Evolutionary conservation across 441 rosid species (phyloP).

Genomic region (Erysimum cheiri): DNA sequence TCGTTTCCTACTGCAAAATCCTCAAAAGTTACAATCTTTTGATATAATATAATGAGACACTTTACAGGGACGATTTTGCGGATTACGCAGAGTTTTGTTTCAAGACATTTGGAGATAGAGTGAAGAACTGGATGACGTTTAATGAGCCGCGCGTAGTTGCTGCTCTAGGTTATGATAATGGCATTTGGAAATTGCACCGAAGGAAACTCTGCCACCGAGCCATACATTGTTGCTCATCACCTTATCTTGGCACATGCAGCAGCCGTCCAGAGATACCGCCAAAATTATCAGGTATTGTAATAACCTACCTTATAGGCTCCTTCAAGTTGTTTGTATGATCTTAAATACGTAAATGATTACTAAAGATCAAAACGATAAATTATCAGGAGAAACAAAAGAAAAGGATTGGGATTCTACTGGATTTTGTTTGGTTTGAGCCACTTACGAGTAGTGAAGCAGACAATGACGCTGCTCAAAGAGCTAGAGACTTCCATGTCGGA

Average conservation of each 20-base stretch:
- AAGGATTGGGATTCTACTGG: slow-evolving; percentile 84
- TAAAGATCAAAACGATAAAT: neutral
- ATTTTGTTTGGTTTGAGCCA: slow-evolving; percentile 97
- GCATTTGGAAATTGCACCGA: slow-evolving; percentile 79
- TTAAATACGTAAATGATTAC: neutral
- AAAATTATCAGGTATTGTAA: slow-evolving; percentile 60
- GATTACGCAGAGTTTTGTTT: slow-evolving; percentile 92
- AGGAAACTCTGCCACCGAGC: slow-evolving; percentile 88
- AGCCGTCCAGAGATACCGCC: slow-evolving; percentile 78
- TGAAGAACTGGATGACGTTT: slow-evolving; percentile 95
- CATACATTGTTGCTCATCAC: slow-evolving; percentile 83
- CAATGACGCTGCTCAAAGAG: slow-evolving; percentile 89
- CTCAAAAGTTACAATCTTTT: neutral
- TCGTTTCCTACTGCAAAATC: neutral
- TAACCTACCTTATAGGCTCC: neutral
- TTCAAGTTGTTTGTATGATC: slow-evolving; percentile 7
- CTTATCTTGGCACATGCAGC: slow-evolving; percentile 81
- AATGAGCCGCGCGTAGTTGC: slow-evolving; percentile 93
- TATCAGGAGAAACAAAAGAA: slow-evolving; percentile 78
- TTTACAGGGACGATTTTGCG: slow-evolving; percentile 78
- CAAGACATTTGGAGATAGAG: slow-evolving; percentile 86
- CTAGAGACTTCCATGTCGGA: slow-evolving; percentile 94
- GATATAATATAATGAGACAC: neutral
- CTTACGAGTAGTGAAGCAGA: slow-evolving; percentile 86
- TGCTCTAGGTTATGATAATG: slow-evolving; percentile 86